These are phyloP conservation scores for Mrakia frigida DNA, from an alignment of 768 basidiomycete genomes.

Conservation along the genomic window DNA sequence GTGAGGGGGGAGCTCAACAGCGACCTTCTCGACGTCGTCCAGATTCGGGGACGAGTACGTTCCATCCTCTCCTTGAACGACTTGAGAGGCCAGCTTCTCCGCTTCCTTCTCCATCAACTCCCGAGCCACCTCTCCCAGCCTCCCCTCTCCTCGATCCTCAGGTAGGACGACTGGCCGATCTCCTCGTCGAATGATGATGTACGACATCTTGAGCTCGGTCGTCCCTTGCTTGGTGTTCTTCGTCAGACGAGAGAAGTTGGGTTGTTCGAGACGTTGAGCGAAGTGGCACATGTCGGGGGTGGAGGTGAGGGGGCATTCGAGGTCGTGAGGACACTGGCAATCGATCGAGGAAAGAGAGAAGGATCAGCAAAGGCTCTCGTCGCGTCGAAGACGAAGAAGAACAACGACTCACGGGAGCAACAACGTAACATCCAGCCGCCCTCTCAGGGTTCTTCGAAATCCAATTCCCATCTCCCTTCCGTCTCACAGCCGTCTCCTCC, in stretches of 20 bases:
- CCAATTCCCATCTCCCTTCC: neutral
- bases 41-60: conserved; percentile 14
- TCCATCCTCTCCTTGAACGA: conserved; percentile 32
- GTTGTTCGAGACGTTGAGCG: conserved; percentile 59
- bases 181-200: conserved; percentile 80
- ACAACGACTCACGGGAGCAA: conserved; percentile 27
- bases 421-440: conserved; percentile 18
- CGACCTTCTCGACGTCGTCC: conserved; percentile 12
- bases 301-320: conserved; percentile 22
- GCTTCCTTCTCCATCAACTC: conserved; percentile 37
- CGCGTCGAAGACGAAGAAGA: neutral
- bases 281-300: conserved; percentile 29
- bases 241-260: conserved; percentile 74
- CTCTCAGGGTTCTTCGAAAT: conserved; percentile 6
- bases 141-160: conserved; percentile 32
- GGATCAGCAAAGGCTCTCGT: neutral
- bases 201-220: conserved; percentile 83
- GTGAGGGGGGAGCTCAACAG: conserved; percentile 13
- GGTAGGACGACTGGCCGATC: conserved; percentile 51
- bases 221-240: conserved; percentile 81
- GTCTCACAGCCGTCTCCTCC: conserved; percentile 1
- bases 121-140: conserved; percentile 38
- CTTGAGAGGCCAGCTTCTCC: conserved; percentile 35
- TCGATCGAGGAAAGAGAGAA: neutral
- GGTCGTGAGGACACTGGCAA: conserved; percentile 31